Evolutionary conservation across 176 grass and related monocot genomes (phyloP).

Genomic region (Cymbopogon citratus): DNA sequence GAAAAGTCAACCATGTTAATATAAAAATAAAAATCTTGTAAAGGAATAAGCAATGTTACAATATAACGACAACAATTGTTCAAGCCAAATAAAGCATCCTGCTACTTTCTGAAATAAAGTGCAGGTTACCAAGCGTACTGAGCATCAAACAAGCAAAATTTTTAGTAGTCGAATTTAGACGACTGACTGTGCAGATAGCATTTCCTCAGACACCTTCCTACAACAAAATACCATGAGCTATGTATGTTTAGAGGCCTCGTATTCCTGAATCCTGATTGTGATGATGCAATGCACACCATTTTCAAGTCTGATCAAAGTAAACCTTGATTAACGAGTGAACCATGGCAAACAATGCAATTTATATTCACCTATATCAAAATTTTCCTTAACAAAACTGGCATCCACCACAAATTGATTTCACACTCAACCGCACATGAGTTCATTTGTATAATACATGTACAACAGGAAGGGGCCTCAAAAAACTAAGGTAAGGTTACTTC

Average conservation of each 20-base stretch:
- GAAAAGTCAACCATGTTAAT: constrained; percentile 18
- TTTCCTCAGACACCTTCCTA: neutral
- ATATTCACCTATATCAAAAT: neutral
- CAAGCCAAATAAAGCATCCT: neutral
- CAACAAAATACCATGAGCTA: neutral
- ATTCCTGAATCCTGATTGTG: neutral
- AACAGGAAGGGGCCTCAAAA: neutral
- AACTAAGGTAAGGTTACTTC: neutral
- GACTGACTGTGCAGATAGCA: neutral
- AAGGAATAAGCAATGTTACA: neutral
- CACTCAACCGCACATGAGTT: neutral
- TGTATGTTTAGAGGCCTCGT: neutral
- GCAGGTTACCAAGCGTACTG: neutral
- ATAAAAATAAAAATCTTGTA: neutral
- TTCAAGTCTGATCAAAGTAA: neutral
- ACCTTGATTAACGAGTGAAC: neutral
- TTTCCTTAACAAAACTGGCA: neutral
- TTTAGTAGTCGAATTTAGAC: neutral
- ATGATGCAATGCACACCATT: neutral
- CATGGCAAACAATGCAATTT: neutral
- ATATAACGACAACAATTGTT: neutral
- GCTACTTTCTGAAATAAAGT: neutral
- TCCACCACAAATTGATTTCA: neutral
- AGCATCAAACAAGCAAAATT: neutral
- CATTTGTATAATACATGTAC: neutral